phyloP scores from a whole-genome alignment of 2,329 filamentous ascomycete genomes.

The Stemphylium beticola region DNA sequence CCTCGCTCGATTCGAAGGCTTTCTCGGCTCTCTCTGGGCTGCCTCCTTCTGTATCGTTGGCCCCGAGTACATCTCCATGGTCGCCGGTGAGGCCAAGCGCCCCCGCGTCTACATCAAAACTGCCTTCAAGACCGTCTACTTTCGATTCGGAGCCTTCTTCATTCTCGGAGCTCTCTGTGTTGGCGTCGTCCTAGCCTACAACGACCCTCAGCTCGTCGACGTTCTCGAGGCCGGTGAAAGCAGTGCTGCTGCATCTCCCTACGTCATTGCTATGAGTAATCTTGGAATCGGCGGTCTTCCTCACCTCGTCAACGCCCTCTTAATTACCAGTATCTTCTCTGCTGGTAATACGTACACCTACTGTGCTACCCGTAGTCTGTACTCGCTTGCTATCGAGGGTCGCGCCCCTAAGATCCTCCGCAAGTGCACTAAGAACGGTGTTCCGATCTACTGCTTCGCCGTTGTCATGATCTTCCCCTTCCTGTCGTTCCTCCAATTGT shows the following conservation, averaged over 20 bases:
- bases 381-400: constrained; percentile 61
- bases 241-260: constrained; percentile 64
- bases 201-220: constrained; percentile 74
- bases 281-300: constrained; percentile 61
- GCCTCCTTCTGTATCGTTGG: constrained; percentile 57
- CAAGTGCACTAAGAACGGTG: constrained; percentile 65
- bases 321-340: constrained; percentile 62
- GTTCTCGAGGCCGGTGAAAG: constrained; percentile 38
- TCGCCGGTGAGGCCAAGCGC: constrained; percentile 55
- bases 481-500: constrained; percentile 76
- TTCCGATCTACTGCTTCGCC: constrained; percentile 75
- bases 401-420: constrained; percentile 62
- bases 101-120: constrained; percentile 55
- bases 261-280: constrained; percentile 67
- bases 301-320: constrained; percentile 63
- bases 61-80: constrained; percentile 58
- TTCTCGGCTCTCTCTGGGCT: constrained; percentile 48
- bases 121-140: constrained; percentile 57
- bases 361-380: constrained; percentile 60
- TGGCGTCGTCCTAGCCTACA: constrained; percentile 62
- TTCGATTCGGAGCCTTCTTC: constrained; percentile 56
- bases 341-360: constrained; percentile 64
- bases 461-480: constrained; percentile 71
- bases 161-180: constrained; percentile 54
- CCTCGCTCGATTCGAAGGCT: constrained; percentile 45